Percentiles rank a stretch among this genome's conserved stretches.
Conservation (phyloP, 192 early-diverging fungal species). For the Linnemannia hyalina region DNA sequence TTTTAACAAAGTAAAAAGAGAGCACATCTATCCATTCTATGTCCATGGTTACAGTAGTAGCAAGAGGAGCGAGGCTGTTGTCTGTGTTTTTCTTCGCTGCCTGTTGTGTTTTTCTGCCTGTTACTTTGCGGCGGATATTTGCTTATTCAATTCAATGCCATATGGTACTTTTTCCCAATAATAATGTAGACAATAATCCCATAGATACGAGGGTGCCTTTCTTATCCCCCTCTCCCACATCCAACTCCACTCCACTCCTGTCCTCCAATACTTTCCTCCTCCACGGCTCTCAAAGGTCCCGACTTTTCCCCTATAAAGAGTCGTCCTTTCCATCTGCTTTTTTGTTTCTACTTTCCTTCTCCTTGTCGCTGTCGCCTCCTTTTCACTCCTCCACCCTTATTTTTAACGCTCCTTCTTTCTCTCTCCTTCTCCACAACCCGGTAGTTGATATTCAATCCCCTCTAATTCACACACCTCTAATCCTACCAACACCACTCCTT, state of each 20-base stretch:
- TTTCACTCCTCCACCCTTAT: background rate
- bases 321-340: background rate
- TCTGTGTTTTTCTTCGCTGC: background rate
- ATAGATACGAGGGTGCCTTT: background rate
- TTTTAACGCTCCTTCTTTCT: background rate
- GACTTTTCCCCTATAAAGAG: conserved; percentile 24
- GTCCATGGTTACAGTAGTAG: background rate
- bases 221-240: background rate
- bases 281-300: conserved; percentile 36
- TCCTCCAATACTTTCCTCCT: background rate
- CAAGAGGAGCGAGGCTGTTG: background rate
- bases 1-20: background rate
- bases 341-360: background rate
- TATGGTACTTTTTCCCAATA: background rate
- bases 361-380: conserved; percentile 11
- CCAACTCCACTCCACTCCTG: conserved; percentile 1
- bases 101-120: background rate
- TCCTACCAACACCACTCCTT: background rate
- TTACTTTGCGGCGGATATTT: background rate
- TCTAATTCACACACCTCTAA: background rate
- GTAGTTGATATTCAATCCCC: conserved; percentile 5
- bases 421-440: background rate
- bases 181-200: background rate
- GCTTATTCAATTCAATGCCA: background rate
- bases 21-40: background rate